Percentiles rank a stretch among this genome's conserved stretches.
Conservation (phyloP, 2,329 filamentous ascomycete species). For the Alternaria ventricosa region DNA sequence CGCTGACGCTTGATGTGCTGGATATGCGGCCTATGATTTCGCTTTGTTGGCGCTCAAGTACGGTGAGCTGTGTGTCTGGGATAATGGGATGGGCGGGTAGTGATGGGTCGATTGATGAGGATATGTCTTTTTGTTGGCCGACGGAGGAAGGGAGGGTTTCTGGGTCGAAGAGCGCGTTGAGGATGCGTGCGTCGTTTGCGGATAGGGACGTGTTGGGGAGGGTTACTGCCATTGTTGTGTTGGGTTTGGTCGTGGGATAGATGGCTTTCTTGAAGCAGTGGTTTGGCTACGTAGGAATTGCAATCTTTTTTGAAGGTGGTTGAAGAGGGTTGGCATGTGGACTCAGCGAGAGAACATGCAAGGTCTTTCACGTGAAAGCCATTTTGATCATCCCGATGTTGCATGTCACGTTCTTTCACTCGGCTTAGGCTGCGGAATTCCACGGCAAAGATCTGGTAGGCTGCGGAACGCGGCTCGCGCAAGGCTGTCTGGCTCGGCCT, state of each 20-base stretch:
- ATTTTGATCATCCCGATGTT: neutral
- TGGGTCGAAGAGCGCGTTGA: constrained; percentile 50
- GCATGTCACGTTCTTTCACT: constrained; percentile 11
- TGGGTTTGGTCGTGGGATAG: neutral
- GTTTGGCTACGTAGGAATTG: neutral
- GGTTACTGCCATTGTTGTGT: constrained; percentile 27
- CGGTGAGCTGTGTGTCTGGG: constrained; percentile 42
- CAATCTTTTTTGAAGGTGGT: neutral
- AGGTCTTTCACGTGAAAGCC: neutral
- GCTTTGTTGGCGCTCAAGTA: constrained; percentile 52
- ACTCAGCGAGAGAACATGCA: neutral
- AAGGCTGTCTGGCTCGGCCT: neutral
- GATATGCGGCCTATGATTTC: constrained; percentile 50
- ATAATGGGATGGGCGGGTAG: constrained; percentile 53
- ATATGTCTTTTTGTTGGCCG: constrained; percentile 54
- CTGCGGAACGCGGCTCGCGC: neutral
- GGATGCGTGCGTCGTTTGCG: constrained; percentile 46
- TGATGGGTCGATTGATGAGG: constrained; percentile 54
- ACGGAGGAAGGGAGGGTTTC: constrained; percentile 54
- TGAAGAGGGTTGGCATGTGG: neutral
- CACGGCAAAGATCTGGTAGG: constrained; percentile 13
- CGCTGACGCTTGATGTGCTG: constrained; percentile 15
- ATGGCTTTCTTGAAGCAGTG: neutral
- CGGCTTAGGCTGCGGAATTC: constrained; percentile 25
- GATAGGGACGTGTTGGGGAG: constrained; percentile 56